Percentiles rank a stretch among this genome's conserved stretches.
phyloP scores from a whole-genome alignment of 306 rosid species.

The Leucaena leucocephala region DNA sequence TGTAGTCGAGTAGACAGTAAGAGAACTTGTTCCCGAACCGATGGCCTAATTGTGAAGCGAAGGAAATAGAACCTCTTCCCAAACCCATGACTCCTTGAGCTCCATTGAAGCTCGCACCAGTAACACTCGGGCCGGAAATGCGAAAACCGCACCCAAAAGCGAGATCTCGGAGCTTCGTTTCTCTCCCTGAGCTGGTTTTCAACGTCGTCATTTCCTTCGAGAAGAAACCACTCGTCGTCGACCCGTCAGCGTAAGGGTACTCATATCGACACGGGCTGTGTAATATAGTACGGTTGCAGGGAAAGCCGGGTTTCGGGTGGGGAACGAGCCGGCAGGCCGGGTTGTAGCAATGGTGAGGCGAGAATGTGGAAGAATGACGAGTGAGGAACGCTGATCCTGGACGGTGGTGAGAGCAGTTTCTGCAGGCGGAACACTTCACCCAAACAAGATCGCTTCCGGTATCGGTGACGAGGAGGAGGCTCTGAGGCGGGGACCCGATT shows the following conservation, averaged over 20 bases:
- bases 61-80: constrained; percentile 74
- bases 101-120: constrained; percentile 62
- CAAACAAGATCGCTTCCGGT: constrained; percentile 83
- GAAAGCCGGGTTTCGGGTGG: constrained; percentile 31
- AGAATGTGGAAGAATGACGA: constrained; percentile 71
- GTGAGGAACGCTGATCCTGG: constrained; percentile 57
- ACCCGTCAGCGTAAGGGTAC: constrained; percentile 71
- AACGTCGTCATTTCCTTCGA: constrained; percentile 61
- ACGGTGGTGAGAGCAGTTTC: constrained; percentile 43
- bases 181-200: constrained; percentile 43
- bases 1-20: constrained; percentile 75
- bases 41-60: constrained; percentile 63
- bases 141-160: constrained; percentile 71
- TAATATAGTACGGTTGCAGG: constrained; percentile 52
- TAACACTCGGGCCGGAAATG: constrained; percentile 61
- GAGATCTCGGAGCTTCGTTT: not conserved
- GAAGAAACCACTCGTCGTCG: constrained; percentile 63
- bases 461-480: constrained; percentile 71
- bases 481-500: constrained; percentile 71
- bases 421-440: constrained; percentile 75
- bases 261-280: constrained; percentile 69
- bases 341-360: constrained; percentile 66
- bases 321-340: constrained; percentile 55
- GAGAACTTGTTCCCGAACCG: constrained; percentile 71
- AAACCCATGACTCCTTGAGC: constrained; percentile 84